Evolutionary conservation across 2,329 filamentous ascomycete genomes (phyloP).

Genomic region (Emergomyces africanus): DNA sequence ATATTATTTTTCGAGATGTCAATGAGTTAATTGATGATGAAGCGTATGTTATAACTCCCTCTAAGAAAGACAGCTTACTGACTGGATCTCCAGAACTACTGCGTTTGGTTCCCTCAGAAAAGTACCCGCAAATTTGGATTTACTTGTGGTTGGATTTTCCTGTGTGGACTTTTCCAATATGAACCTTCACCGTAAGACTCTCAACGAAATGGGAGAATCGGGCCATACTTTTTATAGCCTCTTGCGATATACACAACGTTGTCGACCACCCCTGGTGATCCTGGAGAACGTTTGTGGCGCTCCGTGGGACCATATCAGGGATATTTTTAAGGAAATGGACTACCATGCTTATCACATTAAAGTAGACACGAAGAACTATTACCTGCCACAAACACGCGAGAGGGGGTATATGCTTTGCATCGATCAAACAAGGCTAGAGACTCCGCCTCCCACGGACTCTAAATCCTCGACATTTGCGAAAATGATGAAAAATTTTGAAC

Average conservation of each 20-base stretch:
- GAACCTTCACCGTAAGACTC: slow-evolving; percentile 43
- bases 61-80: not conserved
- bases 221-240: slow-evolving; percentile 52
- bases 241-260: slow-evolving; percentile 42
- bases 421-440: slow-evolving; percentile 21
- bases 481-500: slow-evolving; percentile 36
- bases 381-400: slow-evolving; percentile 57
- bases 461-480: slow-evolving; percentile 32
- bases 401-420: slow-evolving; percentile 49
- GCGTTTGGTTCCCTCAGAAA: slow-evolving; percentile 48
- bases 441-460: slow-evolving; percentile 11
- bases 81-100: slow-evolving; percentile 39
- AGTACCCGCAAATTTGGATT: slow-evolving; percentile 47
- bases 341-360: slow-evolving; percentile 42
- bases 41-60: slow-evolving; percentile 33
- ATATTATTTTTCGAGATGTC: slow-evolving; percentile 47
- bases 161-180: slow-evolving; percentile 63
- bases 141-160: slow-evolving; percentile 60
- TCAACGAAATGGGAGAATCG: slow-evolving; percentile 49
- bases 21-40: slow-evolving; percentile 38
- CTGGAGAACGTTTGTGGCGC: slow-evolving; percentile 57
- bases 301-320: slow-evolving; percentile 45
- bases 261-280: slow-evolving; percentile 51
- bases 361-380: slow-evolving; percentile 58
- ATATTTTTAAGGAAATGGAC: slow-evolving; percentile 35